phyloP scores from a whole-genome alignment of 2,329 filamentous ascomycete species.

The Blastomyces silverae region DNA sequence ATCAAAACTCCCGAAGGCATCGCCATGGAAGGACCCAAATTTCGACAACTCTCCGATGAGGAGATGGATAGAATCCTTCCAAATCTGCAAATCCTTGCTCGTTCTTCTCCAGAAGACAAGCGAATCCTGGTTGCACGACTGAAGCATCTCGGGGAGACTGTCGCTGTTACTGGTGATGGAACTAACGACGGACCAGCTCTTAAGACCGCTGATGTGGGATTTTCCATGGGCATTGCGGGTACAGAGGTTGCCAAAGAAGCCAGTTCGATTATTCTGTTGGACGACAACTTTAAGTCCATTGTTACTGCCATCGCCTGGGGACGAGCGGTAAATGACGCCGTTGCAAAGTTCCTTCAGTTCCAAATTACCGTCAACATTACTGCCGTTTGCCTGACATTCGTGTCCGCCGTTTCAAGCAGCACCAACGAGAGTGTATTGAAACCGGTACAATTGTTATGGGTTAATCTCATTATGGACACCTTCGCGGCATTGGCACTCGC shows the following conservation, averaged over 20 bases:
- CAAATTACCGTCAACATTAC: slow-evolving; percentile 81
- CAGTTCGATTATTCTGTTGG: slow-evolving; percentile 60
- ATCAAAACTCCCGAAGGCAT: slow-evolving; percentile 55
- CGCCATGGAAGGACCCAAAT: slow-evolving; percentile 63
- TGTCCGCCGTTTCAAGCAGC: slow-evolving; percentile 68
- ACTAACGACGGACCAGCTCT: slow-evolving; percentile 61
- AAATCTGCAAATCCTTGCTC: slow-evolving; percentile 56
- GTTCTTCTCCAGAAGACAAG: slow-evolving; percentile 62
- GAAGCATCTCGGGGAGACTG: slow-evolving; percentile 57
- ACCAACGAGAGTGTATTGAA: slow-evolving; percentile 70
- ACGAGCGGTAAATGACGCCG: slow-evolving; percentile 61
- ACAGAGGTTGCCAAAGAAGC: slow-evolving; percentile 63
- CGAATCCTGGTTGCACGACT: slow-evolving; percentile 56
- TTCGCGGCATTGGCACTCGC: slow-evolving; percentile 83
- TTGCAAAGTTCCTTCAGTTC: slow-evolving; percentile 60
- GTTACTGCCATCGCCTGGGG: slow-evolving; percentile 63
- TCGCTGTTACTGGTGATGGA: slow-evolving; percentile 58
- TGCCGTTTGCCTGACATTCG: slow-evolving; percentile 78
- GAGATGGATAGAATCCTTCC: slow-evolving; percentile 56
- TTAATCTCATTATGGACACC: slow-evolving; percentile 96
- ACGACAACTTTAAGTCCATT: slow-evolving; percentile 60
- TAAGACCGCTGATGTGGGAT: slow-evolving; percentile 60
- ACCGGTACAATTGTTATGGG: slow-evolving; percentile 89
- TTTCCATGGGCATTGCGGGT: slow-evolving; percentile 61
- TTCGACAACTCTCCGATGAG: slow-evolving; percentile 54